Base-by-base conservation (phyloP, 768 basidiomycete genomes). In the Lyophyllum atratum region DNA sequence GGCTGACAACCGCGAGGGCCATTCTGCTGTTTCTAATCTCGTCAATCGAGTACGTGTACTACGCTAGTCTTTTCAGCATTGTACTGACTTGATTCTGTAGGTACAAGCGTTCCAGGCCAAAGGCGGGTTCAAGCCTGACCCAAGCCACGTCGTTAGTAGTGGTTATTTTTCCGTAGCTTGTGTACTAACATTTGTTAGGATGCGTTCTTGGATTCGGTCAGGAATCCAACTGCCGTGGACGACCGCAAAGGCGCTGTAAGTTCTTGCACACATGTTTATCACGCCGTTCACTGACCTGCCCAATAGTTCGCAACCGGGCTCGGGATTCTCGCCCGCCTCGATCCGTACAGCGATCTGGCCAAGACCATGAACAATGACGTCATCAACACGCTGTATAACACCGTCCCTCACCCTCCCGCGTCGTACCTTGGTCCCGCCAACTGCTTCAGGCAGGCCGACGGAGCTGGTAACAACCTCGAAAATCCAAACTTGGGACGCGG, bases 321-420 rank as follows among this genome's bases (percentile, higher is more conserved):
- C n/a, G 62, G 56, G 4, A 52, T 71, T 45, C 57, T 73, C 8
- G 66, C 71, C 7, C 37, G 55, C 21, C 33, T 70, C 1, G 55
- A 63, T 48, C 61, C 70, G 10, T 44, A 47, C 43, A 46, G 11
- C 24, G 55, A 56, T 26, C 21, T 64, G 9, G 56, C 60, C n/a
- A 63, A 61, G 58, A 55, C 63, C 26, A 49, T 68, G 33, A 62
- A 62, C 24, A 64, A 67, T 46, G 62, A 60, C 10, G 65, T 62
- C 3, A 63, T 79, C 59, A 76, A 74, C 72, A 56, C 80, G 62
- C 72, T 76, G 7, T 82, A 84, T 66, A 84, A 85, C 66, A 79
- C 87, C n/a, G 77, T 85, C 22, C 86, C 85, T 40, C 85, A 86
- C 19, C 69, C 72, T 26, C 72, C 71, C 2, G 72, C 68, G 15